Base-by-base conservation (phyloP, 768 basidiomycete genomes). In the Panellus pusillus region DNA sequence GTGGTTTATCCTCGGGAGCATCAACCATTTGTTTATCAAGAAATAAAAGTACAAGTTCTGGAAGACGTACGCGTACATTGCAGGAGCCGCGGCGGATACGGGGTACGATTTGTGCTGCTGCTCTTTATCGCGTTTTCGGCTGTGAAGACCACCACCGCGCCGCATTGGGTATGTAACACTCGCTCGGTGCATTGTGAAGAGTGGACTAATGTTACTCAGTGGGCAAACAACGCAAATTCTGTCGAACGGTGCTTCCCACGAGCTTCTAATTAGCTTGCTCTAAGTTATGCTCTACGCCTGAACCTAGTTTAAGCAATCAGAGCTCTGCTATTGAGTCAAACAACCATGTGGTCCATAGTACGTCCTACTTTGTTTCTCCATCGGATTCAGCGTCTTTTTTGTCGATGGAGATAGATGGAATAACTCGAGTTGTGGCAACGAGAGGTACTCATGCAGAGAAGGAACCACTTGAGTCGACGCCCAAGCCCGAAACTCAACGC, bases 401-500 rank as follows among this genome's bases (percentile, higher is more conserved):
- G n/a, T n/a, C n/a, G n/a, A n/a, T n/a, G n/a, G n/a, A n/a, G n/a
- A n/a, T n/a, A n/a, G n/a, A n/a, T n/a, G n/a, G n/a, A n/a, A n/a
- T n/a, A n/a, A n/a, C n/a, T n/a, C n/a, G n/a, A n/a, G n/a, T n/a
- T n/a, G n/a, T n/a, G n/a, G n/a, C n/a, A n/a, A n/a, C n/a, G n/a
- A n/a, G n/a, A n/a, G n/a, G n/a, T n/a, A n/a, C n/a, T n/a, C n/a
- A n/a, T n/a, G n/a, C n/a, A n/a, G n/a, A 36, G 19, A 46, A 13
- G 37, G 2, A 35, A 3, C n/a, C 12, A 35, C 31, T 60, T 47
- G 54, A 50, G 57, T 45, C 50, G 44, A 31, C 19, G 40, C 58
- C 27, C 51, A 2, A 65, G 63, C 44, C 74, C 73, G 62, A 81
- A 82, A 54, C 80, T 79, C 29, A 75, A 78, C 39, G 81, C 68